Evolutionary conservation across 148 eudicot species (phyloP).

Genomic region (Cornus suecica): DNA sequence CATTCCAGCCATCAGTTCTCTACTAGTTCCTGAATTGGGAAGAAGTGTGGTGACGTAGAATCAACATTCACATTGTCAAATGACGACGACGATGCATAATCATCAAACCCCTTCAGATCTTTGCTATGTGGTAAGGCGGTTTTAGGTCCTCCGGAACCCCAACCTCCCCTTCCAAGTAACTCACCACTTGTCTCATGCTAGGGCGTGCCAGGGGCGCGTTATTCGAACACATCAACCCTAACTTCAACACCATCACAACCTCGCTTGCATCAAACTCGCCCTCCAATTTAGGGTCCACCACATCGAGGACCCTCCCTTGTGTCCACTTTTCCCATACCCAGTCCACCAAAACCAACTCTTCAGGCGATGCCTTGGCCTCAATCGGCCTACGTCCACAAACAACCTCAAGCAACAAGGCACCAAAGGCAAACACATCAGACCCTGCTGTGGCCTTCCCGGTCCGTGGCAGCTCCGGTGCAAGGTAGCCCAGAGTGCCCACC

Average conservation of each 20-base stretch:
- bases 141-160: conserved; percentile 11
- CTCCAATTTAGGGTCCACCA: conserved; percentile 17
- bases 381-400: neutral
- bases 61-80: conserved; percentile 14
- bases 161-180: conserved; percentile 25
- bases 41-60: conserved; percentile 21
- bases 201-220: conserved; percentile 16
- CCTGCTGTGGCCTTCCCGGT: neutral
- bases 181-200: conserved; percentile 31
- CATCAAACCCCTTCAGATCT: conserved; percentile 21
- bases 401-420: neutral
- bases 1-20: neutral
- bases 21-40: conserved; percentile 1
- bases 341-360: conserved; percentile 19
- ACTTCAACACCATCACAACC: conserved; percentile 25
- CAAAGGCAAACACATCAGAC: conserved; percentile 1
- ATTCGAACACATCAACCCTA: conserved; percentile 31
- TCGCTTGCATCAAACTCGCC: conserved; percentile 17
- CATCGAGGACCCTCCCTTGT: conserved; percentile 12
- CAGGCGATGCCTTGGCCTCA: neutral
- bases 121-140: neutral
- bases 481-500: neutral
- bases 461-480: neutral
- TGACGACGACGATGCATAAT: conserved; percentile 21
- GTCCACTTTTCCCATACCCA: conserved; percentile 23